A percentile compares a stretch with the other conserved stretches of the same genome.
Evolutionary conservation across 78 protist species (phyloP).

Genomic region (Dictyostelium discoideum): DNA sequence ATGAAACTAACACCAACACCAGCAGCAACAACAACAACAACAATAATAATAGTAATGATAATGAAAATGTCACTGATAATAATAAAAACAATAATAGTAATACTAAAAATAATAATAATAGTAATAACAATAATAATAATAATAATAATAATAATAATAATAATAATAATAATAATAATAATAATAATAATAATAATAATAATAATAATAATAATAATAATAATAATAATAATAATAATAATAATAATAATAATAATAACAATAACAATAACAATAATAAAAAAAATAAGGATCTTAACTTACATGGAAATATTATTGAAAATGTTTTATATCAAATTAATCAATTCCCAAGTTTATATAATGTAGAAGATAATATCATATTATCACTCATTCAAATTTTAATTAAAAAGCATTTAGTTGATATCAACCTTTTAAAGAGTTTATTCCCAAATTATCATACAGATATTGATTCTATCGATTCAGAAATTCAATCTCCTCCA

Average conservation of each 20-base stretch:
- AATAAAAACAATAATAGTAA: too few relatives aligned
- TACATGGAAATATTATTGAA: not conserved
- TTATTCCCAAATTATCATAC: not conserved
- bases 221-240: not conserved
- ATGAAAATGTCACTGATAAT: too few relatives aligned
- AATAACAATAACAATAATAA: not conserved
- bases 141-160: not conserved
- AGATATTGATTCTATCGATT: conserved; percentile 4
- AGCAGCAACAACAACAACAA: too few relatives aligned
- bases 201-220: not conserved
- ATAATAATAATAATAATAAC: not conserved
- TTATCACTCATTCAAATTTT: conserved; percentile 20
- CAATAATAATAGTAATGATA: too few relatives aligned
- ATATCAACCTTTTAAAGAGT: not conserved
- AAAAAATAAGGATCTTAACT: not conserved
- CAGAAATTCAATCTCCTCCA: not conserved
- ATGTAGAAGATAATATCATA: not conserved
- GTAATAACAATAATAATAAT: not conserved
- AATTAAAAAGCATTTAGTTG: conserved; percentile 23
- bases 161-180: not conserved
- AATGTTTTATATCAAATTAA: not conserved
- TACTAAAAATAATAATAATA: too few relatives aligned
- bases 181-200: not conserved
- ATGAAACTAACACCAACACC: too few relatives aligned
- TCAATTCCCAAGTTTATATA: not conserved